Base-by-base conservation (phyloP, 257 asterid species). In the Primulina huaijiensis region DNA sequence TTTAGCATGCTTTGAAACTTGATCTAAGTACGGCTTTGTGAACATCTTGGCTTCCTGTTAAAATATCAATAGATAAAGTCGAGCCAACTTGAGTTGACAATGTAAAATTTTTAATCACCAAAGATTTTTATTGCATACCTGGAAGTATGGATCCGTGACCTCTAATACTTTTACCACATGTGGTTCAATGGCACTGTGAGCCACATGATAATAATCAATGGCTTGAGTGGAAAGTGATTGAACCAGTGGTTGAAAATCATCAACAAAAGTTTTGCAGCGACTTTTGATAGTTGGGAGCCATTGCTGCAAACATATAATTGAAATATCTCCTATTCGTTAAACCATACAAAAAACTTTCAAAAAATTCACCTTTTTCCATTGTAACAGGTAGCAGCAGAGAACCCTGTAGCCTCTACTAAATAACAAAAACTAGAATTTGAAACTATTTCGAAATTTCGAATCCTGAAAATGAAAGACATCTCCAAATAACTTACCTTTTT, bases 241-340 rank as follows among this genome's bases (percentile, higher is more conserved):
- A 58, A 78, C 27, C 35, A 69, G 78, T 25, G 70, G 78, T 55
- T 60, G 61, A n/a, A 70, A 53, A 37, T 81, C 60, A 29, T 60
- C 65, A 34, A 61, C 55, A 52, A 77, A 34, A 61, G 68, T 64
- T 4, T 35, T 46, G 59, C 59, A 78, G 8, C 31, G 71, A 64
- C 80, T 66, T 65, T 74, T 82, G 58, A 78, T 73, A 60, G 62
- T 8, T 64, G 87, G 87, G 67, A 82, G 40, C 82, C 84, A 82
- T 78, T 72, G 64, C 86, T 82, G 60, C 34, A 58, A 53, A 59
- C 16, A 71, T 9, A 68, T 19, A 56, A 29, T 33, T 5, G 25
- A 38, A 59, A 58, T 7, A 69, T 56, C 27, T 56, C 7, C 6
- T 9, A 53, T 20, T 3, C 27, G 5, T 25, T 30, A 6, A 72